Percentiles rank a stretch among this genome's conserved stretches.
These are phyloP conservation scores for Stramenopiles sp. DNA, from an alignment of 352 stramenopile species.

Conservation along the genomic window DNA sequence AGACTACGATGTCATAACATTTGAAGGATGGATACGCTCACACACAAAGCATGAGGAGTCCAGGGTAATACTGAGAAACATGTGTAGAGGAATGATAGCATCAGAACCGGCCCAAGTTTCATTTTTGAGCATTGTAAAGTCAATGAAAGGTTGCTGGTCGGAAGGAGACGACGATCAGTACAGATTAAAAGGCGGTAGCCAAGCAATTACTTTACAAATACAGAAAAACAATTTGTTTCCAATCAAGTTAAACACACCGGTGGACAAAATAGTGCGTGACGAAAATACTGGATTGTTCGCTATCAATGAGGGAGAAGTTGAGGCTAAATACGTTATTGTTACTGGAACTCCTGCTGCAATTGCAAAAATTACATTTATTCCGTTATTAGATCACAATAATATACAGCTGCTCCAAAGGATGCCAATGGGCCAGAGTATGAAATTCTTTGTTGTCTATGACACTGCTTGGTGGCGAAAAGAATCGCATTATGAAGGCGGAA, in stretches of 20 bases:
- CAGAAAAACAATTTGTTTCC: neutral
- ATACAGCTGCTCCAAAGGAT: neutral
- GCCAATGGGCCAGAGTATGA: neutral
- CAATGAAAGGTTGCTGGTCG: neutral
- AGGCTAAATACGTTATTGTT: neutral
- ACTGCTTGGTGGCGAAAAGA: neutral
- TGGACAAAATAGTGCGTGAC: neutral
- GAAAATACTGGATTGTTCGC: neutral
- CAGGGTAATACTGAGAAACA: neutral
- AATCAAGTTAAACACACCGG: neutral
- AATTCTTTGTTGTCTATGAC: neutral
- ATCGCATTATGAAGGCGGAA: neutral
- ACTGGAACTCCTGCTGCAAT: neutral
- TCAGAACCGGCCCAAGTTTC: neutral
- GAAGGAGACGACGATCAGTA: neutral
- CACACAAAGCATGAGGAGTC: neutral
- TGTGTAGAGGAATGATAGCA: slow-evolving; percentile 1
- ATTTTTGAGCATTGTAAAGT: neutral
- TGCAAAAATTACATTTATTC: neutral
- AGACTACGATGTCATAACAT: neutral
- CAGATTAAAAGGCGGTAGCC: neutral
- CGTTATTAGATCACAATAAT: neutral
- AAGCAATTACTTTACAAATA: slow-evolving; percentile 9
- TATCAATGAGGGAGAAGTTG: neutral
- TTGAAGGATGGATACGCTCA: neutral